phyloP scores from a whole-genome alignment of 805 yeast species.

The Zygosaccharomyces kombuchaensis region DNA sequence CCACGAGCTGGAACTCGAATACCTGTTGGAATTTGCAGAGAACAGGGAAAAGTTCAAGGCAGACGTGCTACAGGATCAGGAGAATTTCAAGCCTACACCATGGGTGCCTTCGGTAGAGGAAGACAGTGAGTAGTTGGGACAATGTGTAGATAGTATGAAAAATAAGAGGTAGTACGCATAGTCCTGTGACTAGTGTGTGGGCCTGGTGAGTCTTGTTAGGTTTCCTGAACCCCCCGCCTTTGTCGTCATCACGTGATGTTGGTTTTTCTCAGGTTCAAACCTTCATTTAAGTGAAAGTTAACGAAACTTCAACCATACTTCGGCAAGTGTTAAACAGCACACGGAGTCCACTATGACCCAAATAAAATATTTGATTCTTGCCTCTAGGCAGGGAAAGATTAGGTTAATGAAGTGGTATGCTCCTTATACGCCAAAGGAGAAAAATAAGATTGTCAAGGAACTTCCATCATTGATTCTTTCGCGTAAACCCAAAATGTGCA shows the following conservation, averaged over 20 bases:
- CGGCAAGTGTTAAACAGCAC: neutral
- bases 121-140: conserved; percentile 21
- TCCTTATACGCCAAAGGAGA: conserved; percentile 78
- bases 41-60: conserved; percentile 47
- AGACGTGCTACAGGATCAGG: conserved; percentile 52
- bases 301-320: neutral
- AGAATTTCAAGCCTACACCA: conserved; percentile 68
- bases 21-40: conserved; percentile 69
- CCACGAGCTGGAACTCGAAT: conserved; percentile 89
- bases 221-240: too few species aligned
- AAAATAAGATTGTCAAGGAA: conserved; percentile 77
- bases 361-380: conserved; percentile 70
- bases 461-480: conserved; percentile 79
- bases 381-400: conserved; percentile 93
- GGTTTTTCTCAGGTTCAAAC: neutral
- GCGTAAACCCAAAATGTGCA: conserved; percentile 92
- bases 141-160: neutral
- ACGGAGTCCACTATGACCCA: conserved; percentile 25
- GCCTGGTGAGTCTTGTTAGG: too few species aligned
- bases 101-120: conserved; percentile 50
- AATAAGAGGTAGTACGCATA: neutral
- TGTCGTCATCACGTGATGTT: conserved; percentile 3
- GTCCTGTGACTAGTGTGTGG: too few species aligned
- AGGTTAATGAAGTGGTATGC: conserved; percentile 91
- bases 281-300: conserved; percentile 1